Evolutionary conservation across 129 eudicot genomes (phyloP), one percentile per base, ranked within the genome.

Genomic region (Centrapalus pauciflorus): DNA sequence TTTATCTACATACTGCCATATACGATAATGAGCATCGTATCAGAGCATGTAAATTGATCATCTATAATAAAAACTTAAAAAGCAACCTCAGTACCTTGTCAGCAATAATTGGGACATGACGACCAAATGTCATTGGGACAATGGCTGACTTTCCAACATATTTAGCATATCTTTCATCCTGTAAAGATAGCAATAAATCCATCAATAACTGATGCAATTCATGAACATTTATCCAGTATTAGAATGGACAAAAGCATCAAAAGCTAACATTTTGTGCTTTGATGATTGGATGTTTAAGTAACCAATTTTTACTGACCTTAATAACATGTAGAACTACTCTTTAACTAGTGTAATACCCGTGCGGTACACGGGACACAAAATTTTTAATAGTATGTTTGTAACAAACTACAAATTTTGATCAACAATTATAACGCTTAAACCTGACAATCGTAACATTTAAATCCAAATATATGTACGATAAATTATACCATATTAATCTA

Each of bases 121-220:
- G 95, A 29, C 98, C 98, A 78, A 64, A 88, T 55, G 96, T 82
- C 92, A 85, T 73, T 16, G 98, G 98, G 41, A 93, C 98, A 67
- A 93, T 93, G 69, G 98, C 98, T 43, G 74, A 75, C 76, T 75
- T 81, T 35, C 98, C 98, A 24, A 92, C 74, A 60, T 88, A 92
- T 79, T 92, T 88, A 25, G 96, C 74, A 71, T 92, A 92, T 43
- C 98, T 88, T 73, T 85, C 96, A 66, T 92, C 98, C 98, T 92
- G 81, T 62, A 72, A 55, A 49, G 56, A 3, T 28, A 23, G 45
- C 45, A 14, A 59, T 11, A 55, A 71, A 40, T 21, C 48, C 32
- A 69, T 60, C 37, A 70, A 55, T 24, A 43, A 14, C 7, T 3
- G 12, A 56, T 33, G 26, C 51, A 33, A 56, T 30, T 33, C 61